Base-by-base conservation (phyloP, 1,284 basidiomycete genomes). In the Pterula multifida region DNA sequence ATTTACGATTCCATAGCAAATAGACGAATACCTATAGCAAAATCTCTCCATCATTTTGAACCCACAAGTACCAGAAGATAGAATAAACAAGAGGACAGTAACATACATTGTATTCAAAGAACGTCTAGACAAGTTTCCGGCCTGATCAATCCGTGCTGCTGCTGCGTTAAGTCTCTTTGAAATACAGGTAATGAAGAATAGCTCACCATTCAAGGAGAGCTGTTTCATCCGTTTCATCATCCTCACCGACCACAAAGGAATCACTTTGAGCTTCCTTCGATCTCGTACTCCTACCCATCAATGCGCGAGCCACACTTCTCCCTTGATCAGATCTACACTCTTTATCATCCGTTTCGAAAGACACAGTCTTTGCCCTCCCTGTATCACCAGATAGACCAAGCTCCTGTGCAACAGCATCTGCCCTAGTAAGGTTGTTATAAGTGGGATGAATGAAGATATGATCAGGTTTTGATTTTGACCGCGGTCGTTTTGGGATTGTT, bases 381-480 rank as follows among this genome's bases (percentile, higher is more conserved):
- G 72, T 71, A 52, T 32, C 28, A 32, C 28, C 28, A 32, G 28
- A 32, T 15, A 79, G 52, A 22, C 76, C 78, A 44, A 81, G 62
- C 57, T 78, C 69, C 39, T 74, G 61, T 0, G 76, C 78, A 17
- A 63, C 68, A 3, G 73, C 76, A 53, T 83, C 80, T 3, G 81
- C 80, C 26, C 80, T 75, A 3, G 77, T 76, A 52, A 81, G 56
- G 57, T 81, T 81, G 32, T 78, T 80, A 36, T 79, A 60, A 35
- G 61, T 64, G 1, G 81, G 79, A 56, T 82, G 80, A 48, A 82
- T 81, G 57, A 76, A 76, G 49, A 81, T 76, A 45, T 58, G 61
- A 9, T 73, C 71, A 1, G 79, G 79, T 58, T 79, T 80, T 46
- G 75, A 71, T 58, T 66, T 76, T 15, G 71, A 65, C 48, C 72